A percentile compares a stretch with the other conserved stretches of the same genome.
Conservation (phyloP, 1,284 basidiomycete genomes). For the Boletus smithii region DNA sequence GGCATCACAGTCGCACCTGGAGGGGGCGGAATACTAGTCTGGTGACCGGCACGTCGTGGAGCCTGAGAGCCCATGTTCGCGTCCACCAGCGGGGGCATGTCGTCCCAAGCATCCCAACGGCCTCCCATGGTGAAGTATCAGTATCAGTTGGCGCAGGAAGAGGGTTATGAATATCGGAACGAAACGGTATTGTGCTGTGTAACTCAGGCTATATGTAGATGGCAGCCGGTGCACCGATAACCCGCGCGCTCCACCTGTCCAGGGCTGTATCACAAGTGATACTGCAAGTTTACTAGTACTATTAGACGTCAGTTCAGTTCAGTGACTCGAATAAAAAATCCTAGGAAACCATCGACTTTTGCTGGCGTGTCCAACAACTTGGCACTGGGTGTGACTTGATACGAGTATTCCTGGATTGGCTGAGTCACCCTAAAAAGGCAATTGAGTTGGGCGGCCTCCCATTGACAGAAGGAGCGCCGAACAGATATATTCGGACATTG, state of each 20-base stretch:
- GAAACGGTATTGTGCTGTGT: conserved; percentile 24
- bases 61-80: conserved; percentile 7
- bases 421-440: not conserved
- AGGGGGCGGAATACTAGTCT: conserved; percentile 31
- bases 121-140: conserved; percentile 21
- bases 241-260: conserved; percentile 5
- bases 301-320: not conserved
- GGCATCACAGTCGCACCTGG: conserved; percentile 16
- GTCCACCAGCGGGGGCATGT: conserved; percentile 30
- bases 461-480: not conserved
- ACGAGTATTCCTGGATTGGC: no score
- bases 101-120: conserved; percentile 21
- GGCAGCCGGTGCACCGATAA: not conserved
- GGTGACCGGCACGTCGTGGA: no score
- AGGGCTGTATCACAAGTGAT: not conserved
- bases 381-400: no score
- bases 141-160: not conserved
- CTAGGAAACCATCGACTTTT: no score
- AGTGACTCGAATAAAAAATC: not conserved
- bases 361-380: no score
- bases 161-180: conserved; percentile 14
- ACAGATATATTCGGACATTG: not conserved
- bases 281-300: no score
- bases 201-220: conserved; percentile 12
- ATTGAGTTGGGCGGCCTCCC: not conserved